These are phyloP conservation scores for Colletotrichum phormii DNA, from an alignment of 2,329 filamentous ascomycete genomes.

Conservation along the genomic window DNA sequence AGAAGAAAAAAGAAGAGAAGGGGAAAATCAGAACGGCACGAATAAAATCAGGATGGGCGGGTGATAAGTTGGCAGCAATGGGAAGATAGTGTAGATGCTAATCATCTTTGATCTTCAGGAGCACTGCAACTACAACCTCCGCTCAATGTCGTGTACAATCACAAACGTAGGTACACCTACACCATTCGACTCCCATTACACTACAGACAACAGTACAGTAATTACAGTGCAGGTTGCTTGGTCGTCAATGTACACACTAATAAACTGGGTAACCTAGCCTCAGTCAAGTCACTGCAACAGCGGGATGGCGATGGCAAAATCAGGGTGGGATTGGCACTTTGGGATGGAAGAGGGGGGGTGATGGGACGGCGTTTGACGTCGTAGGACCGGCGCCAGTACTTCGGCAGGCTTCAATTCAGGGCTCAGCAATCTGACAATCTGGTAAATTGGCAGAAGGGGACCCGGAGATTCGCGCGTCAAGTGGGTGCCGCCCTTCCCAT, in stretches of 20 bases:
- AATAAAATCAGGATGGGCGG: not conserved
- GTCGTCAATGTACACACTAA: not conserved
- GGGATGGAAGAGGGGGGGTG: not conserved
- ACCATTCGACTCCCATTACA: not conserved
- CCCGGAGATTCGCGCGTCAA: constrained; percentile 15
- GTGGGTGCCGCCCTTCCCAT: constrained; percentile 18
- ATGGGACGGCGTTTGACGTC: not conserved
- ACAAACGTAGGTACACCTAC: not conserved
- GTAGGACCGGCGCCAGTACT: not conserved
- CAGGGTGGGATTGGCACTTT: constrained; percentile 11
- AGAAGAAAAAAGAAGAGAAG: not conserved
- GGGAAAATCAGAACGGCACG: not conserved
- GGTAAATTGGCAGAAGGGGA: constrained; percentile 22
- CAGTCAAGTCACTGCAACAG: constrained; percentile 4
- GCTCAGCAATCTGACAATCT: constrained; percentile 5
- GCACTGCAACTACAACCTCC: constrained; percentile 9
- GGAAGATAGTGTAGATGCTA: constrained; percentile 16
- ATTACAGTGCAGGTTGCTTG: not conserved
- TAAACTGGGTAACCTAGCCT: not conserved
- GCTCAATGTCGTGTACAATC: not conserved
- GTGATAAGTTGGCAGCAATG: constrained; percentile 17
- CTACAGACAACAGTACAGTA: not conserved
- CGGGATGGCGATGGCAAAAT: constrained; percentile 21
- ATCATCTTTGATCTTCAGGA: constrained; percentile 21
- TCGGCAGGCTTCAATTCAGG: not conserved